phyloP scores from a whole-genome alignment of 1,284 basidiomycete genomes.

The Ganoderma multipileum region DNA sequence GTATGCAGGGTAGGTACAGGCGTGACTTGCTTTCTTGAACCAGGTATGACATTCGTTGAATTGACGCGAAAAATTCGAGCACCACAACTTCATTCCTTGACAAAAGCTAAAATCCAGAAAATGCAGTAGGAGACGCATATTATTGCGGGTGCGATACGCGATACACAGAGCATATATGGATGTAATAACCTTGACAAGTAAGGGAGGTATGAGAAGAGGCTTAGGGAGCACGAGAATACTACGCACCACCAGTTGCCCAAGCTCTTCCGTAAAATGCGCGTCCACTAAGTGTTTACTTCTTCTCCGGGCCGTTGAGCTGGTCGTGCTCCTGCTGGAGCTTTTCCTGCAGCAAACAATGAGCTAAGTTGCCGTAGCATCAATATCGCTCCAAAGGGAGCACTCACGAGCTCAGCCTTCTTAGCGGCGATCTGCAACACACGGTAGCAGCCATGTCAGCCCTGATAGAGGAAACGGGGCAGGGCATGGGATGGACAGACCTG shows the following conservation, averaged over 20 bases:
- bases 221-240: neutral
- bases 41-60: neutral
- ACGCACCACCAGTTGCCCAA: slow-evolving; percentile 20
- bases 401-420: slow-evolving; percentile 66
- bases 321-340: slow-evolving; percentile 32
- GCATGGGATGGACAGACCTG: slow-evolving; percentile 49
- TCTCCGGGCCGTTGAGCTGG: slow-evolving; percentile 23
- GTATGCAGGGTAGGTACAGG: neutral
- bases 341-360: slow-evolving; percentile 14
- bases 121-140: slow-evolving; percentile 1
- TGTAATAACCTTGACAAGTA: slow-evolving; percentile 10
- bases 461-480: neutral
- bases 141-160: slow-evolving; percentile 8
- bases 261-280: neutral
- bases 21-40: neutral
- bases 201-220: neutral
- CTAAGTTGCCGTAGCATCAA: neutral
- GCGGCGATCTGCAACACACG: slow-evolving; percentile 53
- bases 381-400: slow-evolving; percentile 24
- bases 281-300: slow-evolving; percentile 11
- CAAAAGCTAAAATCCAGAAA: neutral
- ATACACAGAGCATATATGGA: slow-evolving; percentile 17
- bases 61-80: neutral
- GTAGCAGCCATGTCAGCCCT: neutral
- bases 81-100: neutral